phyloP scores from a whole-genome alignment of 2,329 filamentous ascomycete genomes.

The Fusarium sp. region DNA sequence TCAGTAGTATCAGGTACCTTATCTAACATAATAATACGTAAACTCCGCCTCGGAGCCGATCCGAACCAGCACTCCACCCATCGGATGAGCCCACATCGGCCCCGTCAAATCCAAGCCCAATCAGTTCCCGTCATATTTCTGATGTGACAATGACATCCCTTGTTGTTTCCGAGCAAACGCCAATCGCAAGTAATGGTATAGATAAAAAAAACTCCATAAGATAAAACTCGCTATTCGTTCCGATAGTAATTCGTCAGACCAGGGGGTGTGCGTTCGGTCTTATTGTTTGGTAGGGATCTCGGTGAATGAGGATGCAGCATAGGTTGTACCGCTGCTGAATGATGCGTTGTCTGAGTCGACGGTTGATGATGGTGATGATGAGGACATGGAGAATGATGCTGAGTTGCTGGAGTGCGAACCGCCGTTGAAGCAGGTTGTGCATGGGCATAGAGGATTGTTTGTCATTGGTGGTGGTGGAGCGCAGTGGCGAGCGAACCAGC shows the following conservation, averaged over 20 bases:
- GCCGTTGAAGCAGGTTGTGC: conserved; percentile 48
- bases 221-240: conserved; percentile 6
- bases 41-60: conserved; percentile 27
- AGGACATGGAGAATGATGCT: conserved; percentile 22
- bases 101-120: conserved; percentile 4
- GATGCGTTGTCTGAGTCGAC: conserved; percentile 39
- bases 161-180: conserved; percentile 32
- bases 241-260: conserved; percentile 15
- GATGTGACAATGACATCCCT: background rate
- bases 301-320: conserved; percentile 33
- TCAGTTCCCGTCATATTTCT: background rate
- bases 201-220: conserved; percentile 5
- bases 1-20: background rate
- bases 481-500: conserved; percentile 55
- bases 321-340: conserved; percentile 36
- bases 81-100: conserved; percentile 18
- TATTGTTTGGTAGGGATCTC: conserved; percentile 38
- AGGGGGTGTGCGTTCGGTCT: background rate
- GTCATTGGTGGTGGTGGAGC: conserved; percentile 51
- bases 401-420: conserved; percentile 33
- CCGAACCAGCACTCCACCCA: conserved; percentile 11
- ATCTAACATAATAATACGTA: background rate
- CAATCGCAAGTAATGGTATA: conserved; percentile 35
- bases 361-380: background rate
- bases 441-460: conserved; percentile 49